A percentile compares a stretch with the other conserved stretches of the same genome.
Evolutionary conservation across 352 stramenopile genomes (phyloP).

Genomic region (Globisporangium rhizosaccharum): DNA sequence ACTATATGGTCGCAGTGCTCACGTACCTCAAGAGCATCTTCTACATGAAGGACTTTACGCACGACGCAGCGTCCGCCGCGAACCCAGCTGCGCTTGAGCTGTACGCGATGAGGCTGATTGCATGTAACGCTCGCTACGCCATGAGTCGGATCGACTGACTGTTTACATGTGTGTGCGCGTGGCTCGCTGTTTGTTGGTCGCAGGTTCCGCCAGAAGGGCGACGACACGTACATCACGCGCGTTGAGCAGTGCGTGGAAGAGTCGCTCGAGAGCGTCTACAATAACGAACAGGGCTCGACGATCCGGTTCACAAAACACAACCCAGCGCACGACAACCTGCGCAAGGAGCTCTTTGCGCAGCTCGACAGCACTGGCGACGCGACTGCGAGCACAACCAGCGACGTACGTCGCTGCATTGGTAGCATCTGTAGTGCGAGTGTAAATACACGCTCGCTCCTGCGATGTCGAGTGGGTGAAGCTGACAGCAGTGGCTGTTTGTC

Average conservation of each 20-base stretch:
- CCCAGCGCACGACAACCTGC: conserved; percentile 72
- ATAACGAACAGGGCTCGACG: conserved; percentile 89
- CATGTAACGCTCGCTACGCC: background rate
- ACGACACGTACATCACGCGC: conserved; percentile 80
- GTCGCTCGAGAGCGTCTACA: conserved; percentile 92
- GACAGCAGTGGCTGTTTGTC: too few species aligned
- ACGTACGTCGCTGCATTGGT: background rate
- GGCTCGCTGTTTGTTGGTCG: background rate
- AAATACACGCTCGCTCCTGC: too few species aligned
- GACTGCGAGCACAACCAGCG: background rate
- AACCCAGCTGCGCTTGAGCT: conserved; percentile 87
- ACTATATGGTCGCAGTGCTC: conserved; percentile 95
- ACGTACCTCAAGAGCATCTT: conserved; percentile 98
- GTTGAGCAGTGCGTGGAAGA: conserved; percentile 90
- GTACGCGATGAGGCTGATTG: conserved; percentile 26
- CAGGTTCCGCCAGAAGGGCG: conserved; percentile 76
- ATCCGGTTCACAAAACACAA: conserved; percentile 84
- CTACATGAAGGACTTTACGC: conserved; percentile 94
- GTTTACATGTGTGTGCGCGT: background rate
- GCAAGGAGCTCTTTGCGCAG: conserved; percentile 75
- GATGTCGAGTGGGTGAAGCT: too few species aligned
- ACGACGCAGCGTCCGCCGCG: conserved; percentile 35
- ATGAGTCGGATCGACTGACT: background rate
- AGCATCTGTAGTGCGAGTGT: too few species aligned
- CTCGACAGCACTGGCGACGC: conserved; percentile 18